Evolutionary conservation across 768 basidiomycete genomes (phyloP), one percentile per base, ranked within the genome.

Genomic region (Goffeauzyma gilvescens): DNA sequence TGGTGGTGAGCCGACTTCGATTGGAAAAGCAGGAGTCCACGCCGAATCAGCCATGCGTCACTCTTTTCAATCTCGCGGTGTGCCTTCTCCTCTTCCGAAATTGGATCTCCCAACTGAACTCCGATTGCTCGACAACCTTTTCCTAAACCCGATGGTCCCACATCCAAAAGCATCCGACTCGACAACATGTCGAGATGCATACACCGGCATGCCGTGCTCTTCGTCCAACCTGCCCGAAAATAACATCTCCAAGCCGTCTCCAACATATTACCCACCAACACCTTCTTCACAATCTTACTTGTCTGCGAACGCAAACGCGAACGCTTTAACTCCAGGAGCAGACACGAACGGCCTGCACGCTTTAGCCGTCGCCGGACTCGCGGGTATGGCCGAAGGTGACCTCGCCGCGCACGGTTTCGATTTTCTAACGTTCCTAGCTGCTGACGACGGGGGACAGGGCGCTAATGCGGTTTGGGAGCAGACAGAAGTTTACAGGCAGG

Each of bases 131-230:
- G 64, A 65, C 46, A 60, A 64, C 38, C 55, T 65, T 27, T 64
- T 65, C 40, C 26, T 59, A 15, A 62, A 65, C 49, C 64, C 64
- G 6, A 57, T 61, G 58, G 52, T 53, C 2, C 49, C 55, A 22
- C 59, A 63, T 34, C 54, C 57, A 37, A 59, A 60, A 44, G 61
- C 61, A 4, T 59, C 57, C n/a, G 59, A 59, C 15, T 59, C 59
- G 34, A 63, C 61, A 20, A 50, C 50, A n/a, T 41, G 38, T 17
- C 46, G 48, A 30, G 17, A 31, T 23, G 26, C 35, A 15, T 42
- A 25, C 21, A 22, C 20, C 41, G n/a, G 17, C 13, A 24, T 28
- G 21, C 14, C 41, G 41, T 1, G 41, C 26, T 30, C 32, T 25
- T 24, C 18, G 25, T 3, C 14, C 36, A 6, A 24, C 10, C 12